Conservation (phyloP, 768 basidiomycete species). For the Chiua virens region DNA sequence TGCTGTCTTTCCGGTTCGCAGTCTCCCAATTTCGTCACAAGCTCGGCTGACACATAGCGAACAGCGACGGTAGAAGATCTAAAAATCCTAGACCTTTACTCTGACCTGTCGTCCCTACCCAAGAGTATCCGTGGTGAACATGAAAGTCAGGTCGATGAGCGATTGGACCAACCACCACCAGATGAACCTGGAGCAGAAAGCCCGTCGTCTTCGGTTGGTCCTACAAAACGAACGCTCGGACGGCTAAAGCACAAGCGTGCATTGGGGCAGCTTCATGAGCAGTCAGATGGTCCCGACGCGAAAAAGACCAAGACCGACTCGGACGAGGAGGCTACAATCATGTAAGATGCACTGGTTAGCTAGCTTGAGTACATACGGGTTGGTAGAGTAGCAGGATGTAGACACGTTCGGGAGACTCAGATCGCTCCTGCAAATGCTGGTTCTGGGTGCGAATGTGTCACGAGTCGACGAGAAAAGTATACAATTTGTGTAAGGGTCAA, state of each 20-base stretch:
- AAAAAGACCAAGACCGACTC: constrained; percentile 22
- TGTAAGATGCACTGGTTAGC: too few species aligned
- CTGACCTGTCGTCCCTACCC: constrained; percentile 54
- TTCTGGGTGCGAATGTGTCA: too few species aligned
- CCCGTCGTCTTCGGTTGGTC: constrained; percentile 12
- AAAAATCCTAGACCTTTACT: constrained; percentile 59
- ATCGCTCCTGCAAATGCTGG: too few species aligned
- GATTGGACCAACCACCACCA: constrained; percentile 8
- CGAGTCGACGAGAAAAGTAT: too few species aligned
- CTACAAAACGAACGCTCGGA: constrained; percentile 48
- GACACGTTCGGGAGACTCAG: too few species aligned
- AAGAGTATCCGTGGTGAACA: constrained; percentile 53
- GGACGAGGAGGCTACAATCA: constrained; percentile 7
- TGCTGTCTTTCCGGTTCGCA: constrained; percentile 48
- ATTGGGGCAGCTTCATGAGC: constrained; percentile 28
- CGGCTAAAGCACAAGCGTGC: constrained; percentile 53
- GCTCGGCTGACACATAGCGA: not conserved
- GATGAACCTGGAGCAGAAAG: constrained; percentile 12
- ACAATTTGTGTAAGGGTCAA: too few species aligned
- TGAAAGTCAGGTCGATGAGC: constrained; percentile 39
- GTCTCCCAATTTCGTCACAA: not conserved
- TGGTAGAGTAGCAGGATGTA: too few species aligned
- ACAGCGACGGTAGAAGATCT: constrained; percentile 53
- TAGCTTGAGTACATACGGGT: too few species aligned
- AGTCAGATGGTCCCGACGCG: not conserved